Evolutionary conservation across 2,329 filamentous ascomycete genomes (phyloP).

Genomic region (Zymoseptoria crescenta): DNA sequence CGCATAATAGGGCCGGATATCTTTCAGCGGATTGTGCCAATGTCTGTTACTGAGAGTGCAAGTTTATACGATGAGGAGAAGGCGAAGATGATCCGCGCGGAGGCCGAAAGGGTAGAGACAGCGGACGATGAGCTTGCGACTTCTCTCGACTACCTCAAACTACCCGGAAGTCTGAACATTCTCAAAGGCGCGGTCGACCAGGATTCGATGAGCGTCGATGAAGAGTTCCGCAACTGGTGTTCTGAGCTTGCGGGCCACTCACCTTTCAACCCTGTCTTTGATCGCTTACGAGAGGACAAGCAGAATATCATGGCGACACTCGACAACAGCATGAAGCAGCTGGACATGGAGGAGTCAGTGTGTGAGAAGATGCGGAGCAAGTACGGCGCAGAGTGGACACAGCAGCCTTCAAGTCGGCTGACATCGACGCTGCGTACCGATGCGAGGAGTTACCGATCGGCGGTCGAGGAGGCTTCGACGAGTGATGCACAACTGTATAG

Average conservation of each 20-base stretch:
- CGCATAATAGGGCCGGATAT: constrained; percentile 94
- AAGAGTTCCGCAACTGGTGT: constrained; percentile 91
- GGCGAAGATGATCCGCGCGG: constrained; percentile 85
- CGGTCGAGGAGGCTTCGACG: constrained; percentile 77
- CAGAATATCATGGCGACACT: constrained; percentile 63
- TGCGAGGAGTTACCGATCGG: constrained; percentile 78
- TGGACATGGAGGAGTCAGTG: constrained; percentile 95
- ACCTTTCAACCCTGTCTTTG: constrained; percentile 69
- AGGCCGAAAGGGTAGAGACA: constrained; percentile 85
- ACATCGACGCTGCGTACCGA: constrained; percentile 83
- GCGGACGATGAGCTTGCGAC: constrained; percentile 95
- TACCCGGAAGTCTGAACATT: constrained; percentile 72
- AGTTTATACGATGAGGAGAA: constrained; percentile 98
- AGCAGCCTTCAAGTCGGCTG: constrained; percentile 85
- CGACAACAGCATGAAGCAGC: constrained; percentile 73
- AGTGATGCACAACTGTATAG: constrained; percentile 78
- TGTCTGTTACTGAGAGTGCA: constrained; percentile 91
- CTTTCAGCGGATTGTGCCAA: constrained; percentile 91
- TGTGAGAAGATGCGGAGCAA: constrained; percentile 99
- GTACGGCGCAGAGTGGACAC: constrained; percentile 91
- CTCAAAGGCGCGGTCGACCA: constrained; percentile 89
- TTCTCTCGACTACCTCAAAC: constrained; percentile 83
- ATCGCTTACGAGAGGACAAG: constrained; percentile 69
- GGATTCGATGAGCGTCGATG: constrained; percentile 71
- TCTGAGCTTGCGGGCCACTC: constrained; percentile 83